Conservation (phyloP, 106 monocot genomes). For the Apostasia ramifera region DNA sequence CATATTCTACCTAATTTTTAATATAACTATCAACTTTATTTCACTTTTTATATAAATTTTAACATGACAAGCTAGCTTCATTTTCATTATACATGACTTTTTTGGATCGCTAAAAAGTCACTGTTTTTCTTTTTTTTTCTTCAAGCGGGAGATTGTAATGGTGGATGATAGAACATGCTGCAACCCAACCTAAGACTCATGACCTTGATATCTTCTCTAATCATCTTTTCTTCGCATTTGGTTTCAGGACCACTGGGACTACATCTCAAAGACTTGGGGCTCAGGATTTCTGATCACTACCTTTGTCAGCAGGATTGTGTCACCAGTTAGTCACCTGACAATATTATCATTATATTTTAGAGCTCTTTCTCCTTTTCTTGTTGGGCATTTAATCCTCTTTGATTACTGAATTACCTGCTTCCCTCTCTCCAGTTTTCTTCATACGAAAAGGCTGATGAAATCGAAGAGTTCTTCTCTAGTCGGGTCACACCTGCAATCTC, state of each 20-base stretch:
- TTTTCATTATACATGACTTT: too few species aligned
- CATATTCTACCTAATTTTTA: too few species aligned
- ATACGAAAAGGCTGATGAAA: constrained; percentile 66
- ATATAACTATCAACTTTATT: too few species aligned
- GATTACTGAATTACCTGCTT: not conserved
- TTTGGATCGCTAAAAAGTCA: too few species aligned
- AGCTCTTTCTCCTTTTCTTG: not conserved
- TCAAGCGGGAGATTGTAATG: too few species aligned
- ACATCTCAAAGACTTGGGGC: constrained; percentile 68
- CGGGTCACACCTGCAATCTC: constrained; percentile 56
- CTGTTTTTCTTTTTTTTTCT: too few species aligned
- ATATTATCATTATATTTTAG: too few species aligned
- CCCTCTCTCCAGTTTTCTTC: constrained; percentile 52
- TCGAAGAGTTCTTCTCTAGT: constrained; percentile 64
- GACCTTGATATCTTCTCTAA: too few species aligned
- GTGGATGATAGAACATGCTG: too few species aligned
- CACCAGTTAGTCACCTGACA: constrained; percentile 31
- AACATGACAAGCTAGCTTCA: too few species aligned
- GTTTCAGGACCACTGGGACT: constrained; percentile 89
- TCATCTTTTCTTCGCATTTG: not conserved
- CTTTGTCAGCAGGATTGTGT: constrained; percentile 43
- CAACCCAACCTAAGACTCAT: too few species aligned
- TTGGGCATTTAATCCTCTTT: not conserved
- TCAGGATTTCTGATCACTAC: constrained; percentile 41
- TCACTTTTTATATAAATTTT: too few species aligned